Evolutionary conservation across 78 protist species (phyloP).

Genomic region (Thecamonas trahens): DNA sequence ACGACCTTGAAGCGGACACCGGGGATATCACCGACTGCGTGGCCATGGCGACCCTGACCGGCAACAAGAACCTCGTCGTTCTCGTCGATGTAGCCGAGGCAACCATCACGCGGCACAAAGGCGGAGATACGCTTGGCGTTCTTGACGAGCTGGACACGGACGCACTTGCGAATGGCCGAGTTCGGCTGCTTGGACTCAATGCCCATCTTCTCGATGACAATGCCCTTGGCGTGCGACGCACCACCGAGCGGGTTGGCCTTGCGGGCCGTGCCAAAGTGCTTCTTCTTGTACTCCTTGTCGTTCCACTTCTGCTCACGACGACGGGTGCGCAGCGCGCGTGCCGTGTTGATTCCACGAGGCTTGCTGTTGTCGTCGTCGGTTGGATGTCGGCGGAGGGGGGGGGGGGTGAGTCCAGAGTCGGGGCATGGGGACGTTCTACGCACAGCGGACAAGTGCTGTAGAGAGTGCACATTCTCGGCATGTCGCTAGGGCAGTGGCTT

Average conservation of each 20-base stretch:
- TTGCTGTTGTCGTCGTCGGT: conserved; percentile 22
- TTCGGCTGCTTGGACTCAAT: conserved; percentile 99
- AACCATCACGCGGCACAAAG: conserved; percentile 99
- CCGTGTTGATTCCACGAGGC: conserved; percentile 67
- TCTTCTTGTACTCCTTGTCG: conserved; percentile 92
- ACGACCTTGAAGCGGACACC: conserved; percentile 99
- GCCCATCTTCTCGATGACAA: conserved; percentile 97
- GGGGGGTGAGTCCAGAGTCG: no score
- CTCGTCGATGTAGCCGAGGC: conserved; percentile 97
- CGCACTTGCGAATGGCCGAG: conserved; percentile 99
- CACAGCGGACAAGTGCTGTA: no score
- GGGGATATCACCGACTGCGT: conserved; percentile 99
- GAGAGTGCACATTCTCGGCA: no score
- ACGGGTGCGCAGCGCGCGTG: conserved; percentile 64
- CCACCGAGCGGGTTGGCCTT: conserved; percentile 97
- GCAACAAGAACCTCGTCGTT: conserved; percentile 99
- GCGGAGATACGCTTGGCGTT: conserved; percentile 99
- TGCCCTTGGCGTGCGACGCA: conserved; percentile 99
- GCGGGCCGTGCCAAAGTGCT: conserved; percentile 71
- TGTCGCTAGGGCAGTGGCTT: no score
- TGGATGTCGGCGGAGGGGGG: no score
- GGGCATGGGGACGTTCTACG: no score
- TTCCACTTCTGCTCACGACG: conserved; percentile 88
- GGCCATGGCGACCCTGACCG: conserved; percentile 99
- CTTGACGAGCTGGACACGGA: conserved; percentile 99